These are phyloP conservation scores for Corylus americana DNA, from an alignment of 306 rosid genomes.

Conservation along the genomic window DNA sequence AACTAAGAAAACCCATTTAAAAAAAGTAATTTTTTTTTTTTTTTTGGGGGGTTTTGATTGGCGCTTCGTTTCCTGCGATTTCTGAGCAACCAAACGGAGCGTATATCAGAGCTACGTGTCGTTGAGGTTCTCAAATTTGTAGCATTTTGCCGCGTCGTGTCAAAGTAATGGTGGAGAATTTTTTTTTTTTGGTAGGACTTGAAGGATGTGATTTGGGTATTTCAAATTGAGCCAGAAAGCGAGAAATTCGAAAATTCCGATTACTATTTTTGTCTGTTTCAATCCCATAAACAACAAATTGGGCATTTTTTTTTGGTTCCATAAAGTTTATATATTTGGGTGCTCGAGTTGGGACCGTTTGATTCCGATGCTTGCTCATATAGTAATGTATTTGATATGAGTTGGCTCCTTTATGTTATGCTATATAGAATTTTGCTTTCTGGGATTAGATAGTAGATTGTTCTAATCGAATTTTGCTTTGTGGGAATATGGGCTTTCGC, in stretches of 20 bases:
- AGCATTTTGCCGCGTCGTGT: conserved; percentile 26
- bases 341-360: conserved; percentile 59
- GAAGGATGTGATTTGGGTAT: conserved; percentile 54
- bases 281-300: conserved; percentile 24
- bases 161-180: conserved; percentile 38
- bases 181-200: conserved; percentile 34
- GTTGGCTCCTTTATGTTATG: conserved; percentile 63
- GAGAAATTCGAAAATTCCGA: conserved; percentile 43
- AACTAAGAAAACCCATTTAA: background rate
- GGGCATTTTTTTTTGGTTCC: conserved; percentile 25
- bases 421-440: conserved; percentile 22
- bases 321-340: conserved; percentile 37
- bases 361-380: conserved; percentile 80
- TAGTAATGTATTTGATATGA: conserved; percentile 48
- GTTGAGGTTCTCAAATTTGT: background rate
- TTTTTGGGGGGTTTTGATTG: conserved; percentile 22
- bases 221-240: conserved; percentile 33
- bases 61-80: conserved; percentile 19
- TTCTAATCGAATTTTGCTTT: conserved; percentile 32
- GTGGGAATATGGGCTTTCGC: conserved; percentile 52
- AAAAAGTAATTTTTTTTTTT: background rate
- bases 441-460: conserved; percentile 37
- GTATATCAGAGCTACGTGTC: conserved; percentile 22
- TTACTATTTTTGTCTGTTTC: conserved; percentile 40
- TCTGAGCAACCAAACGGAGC: conserved; percentile 30